phyloP scores from a whole-genome alignment of 257 asterid genomes.

The Buddleja alternifolia region DNA sequence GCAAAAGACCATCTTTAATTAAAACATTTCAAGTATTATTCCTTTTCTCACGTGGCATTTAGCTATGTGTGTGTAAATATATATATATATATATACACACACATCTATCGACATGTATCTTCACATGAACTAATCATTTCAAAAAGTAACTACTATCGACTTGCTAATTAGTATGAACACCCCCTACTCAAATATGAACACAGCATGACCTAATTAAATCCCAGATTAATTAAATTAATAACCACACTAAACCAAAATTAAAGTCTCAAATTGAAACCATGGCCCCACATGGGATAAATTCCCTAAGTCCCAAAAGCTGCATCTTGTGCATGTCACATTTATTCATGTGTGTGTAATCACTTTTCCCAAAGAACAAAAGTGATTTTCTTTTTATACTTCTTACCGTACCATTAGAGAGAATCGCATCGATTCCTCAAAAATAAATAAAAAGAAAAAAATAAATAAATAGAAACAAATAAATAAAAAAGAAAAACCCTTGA shows the following conservation, averaged over 20 bases:
- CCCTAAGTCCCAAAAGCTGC: constrained; percentile 31
- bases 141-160: background rate
- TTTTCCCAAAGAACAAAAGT: constrained; percentile 35
- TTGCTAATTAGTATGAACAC: background rate
- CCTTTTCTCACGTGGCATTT: background rate
- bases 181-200: background rate
- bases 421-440: constrained; percentile 26
- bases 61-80: too few species aligned
- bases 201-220: background rate
- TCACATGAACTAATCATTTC: background rate
- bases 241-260: too few species aligned
- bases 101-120: too few species aligned
- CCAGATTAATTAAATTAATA: background rate
- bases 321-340: constrained; percentile 24
- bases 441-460: background rate
- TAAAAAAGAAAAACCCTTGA: background rate
- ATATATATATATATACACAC: too few species aligned
- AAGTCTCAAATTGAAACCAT: constrained; percentile 12
- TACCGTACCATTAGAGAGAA: constrained; percentile 31
- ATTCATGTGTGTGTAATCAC: constrained; percentile 37
- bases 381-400: constrained; percentile 3
- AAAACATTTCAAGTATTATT: background rate
- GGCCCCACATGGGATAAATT: constrained; percentile 27
- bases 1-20: background rate
- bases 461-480: background rate